phyloP scores from a whole-genome alignment of 164 flowering plant genomes.

The Kingdonia uniflora region DNA sequence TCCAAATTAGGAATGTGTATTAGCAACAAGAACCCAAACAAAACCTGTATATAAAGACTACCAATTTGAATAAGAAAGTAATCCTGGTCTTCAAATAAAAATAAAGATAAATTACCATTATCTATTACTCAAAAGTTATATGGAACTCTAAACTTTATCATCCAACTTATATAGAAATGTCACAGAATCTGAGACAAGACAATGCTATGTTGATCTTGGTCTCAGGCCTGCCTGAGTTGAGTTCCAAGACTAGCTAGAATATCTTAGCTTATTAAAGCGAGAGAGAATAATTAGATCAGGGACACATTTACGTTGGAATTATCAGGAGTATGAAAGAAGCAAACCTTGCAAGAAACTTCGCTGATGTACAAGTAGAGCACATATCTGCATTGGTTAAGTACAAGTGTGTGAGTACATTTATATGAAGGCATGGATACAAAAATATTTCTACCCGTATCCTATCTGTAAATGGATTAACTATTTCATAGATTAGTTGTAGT shows the following conservation, averaged over 20 bases:
- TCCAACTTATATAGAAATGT: not conserved
- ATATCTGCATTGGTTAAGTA: slow-evolving; percentile 44
- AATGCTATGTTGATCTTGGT: not conserved
- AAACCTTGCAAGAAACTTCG: slow-evolving; percentile 70
- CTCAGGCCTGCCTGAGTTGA: not conserved
- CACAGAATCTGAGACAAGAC: not conserved
- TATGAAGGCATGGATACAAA: not conserved
- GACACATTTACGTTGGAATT: not conserved
- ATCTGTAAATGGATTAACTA: too few species aligned
- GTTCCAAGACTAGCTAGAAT: not conserved
- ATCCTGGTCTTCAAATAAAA: too few species aligned
- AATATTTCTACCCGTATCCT: too few species aligned
- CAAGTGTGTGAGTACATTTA: slow-evolving; percentile 10
- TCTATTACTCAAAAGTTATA: not conserved
- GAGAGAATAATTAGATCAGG: not conserved
- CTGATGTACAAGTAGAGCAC: slow-evolving; percentile 57
- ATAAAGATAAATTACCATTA: not conserved
- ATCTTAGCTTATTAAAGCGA: not conserved
- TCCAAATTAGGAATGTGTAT: slow-evolving; percentile 70
- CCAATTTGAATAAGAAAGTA: not conserved
- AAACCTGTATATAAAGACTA: slow-evolving; percentile 30
- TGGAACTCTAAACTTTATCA: not conserved
- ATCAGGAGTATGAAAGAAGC: slow-evolving; percentile 11
- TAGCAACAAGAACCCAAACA: slow-evolving; percentile 63
- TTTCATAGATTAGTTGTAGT: too few species aligned